Conservation (phyloP, 768 basidiomycete species). For the Mycena metata region DNA sequence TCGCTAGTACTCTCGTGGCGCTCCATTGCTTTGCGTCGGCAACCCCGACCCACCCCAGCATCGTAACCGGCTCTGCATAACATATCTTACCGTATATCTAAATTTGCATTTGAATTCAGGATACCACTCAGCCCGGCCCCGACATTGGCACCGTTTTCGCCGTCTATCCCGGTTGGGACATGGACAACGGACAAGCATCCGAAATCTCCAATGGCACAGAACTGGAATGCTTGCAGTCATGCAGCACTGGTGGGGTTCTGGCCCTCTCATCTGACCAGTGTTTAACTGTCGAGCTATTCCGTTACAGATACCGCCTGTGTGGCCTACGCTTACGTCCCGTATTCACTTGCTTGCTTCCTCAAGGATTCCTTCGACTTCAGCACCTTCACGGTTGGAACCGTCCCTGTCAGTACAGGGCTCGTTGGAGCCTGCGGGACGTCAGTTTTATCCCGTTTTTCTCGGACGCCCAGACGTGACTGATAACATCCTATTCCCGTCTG, state of each 20-base stretch:
- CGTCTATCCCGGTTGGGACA: slow-evolving; percentile 19
- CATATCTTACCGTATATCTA: neutral
- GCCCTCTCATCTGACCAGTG: neutral
- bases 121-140: neutral
- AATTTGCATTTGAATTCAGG: slow-evolving; percentile 3
- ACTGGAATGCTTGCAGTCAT: neutral
- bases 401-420: neutral
- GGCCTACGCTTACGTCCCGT: neutral
- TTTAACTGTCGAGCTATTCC: neutral
- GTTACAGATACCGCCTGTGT: neutral
- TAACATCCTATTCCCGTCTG: no score
- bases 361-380: neutral
- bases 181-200: neutral
- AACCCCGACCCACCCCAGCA: neutral
- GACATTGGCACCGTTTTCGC: slow-evolving; percentile 1
- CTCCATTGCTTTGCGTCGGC: slow-evolving; percentile 3
- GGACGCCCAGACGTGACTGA: neutral
- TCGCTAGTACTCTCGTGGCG: slow-evolving; percentile 9
- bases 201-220: neutral
- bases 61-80: neutral
- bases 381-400: neutral
- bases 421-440: neutral
- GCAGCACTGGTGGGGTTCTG: neutral
- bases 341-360: neutral
- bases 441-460: neutral